A percentile compares a stretch with the other conserved stretches of the same genome.
Conservation (phyloP, 495 filamentous ascomycete genomes). For the Thermothielavioides terrestris region DNA sequence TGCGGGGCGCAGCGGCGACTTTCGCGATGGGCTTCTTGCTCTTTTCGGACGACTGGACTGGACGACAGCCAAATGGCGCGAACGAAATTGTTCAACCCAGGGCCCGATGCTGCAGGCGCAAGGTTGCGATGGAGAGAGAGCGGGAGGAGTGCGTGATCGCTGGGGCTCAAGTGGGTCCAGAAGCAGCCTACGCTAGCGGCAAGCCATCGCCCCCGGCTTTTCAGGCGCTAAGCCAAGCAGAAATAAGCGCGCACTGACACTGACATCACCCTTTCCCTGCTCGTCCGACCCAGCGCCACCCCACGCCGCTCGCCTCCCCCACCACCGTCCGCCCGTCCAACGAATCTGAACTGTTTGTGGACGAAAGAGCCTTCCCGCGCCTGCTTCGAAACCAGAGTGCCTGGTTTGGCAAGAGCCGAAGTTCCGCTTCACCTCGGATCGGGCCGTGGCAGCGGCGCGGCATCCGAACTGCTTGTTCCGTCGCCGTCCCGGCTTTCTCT, state of each 20-base stretch:
- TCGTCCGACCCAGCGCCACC: neutral
- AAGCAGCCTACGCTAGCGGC: constrained; percentile 22
- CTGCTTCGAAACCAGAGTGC: too few species aligned
- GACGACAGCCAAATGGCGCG: constrained; percentile 7
- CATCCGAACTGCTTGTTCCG: too few species aligned
- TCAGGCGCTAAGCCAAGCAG: constrained; percentile 8
- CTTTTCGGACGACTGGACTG: neutral
- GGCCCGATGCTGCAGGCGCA: constrained; percentile 17
- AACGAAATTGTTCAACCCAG: constrained; percentile 14
- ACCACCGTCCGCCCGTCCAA: too few species aligned
- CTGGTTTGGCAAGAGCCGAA: too few species aligned
- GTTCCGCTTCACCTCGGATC: too few species aligned
- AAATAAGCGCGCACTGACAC: constrained; percentile 20
- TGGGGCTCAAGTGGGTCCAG: constrained; percentile 5
- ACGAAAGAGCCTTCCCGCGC: too few species aligned
- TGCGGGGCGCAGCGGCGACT: too few species aligned
- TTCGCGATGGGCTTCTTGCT: constrained; percentile 8
- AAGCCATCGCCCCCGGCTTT: constrained; percentile 17
- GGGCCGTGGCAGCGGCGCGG: too few species aligned
- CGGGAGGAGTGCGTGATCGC: constrained; percentile 24
- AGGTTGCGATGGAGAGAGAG: constrained; percentile 26
- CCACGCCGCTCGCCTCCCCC: too few species aligned
- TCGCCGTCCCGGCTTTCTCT: too few species aligned
- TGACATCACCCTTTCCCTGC: neutral
- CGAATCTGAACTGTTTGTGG: too few species aligned